phyloP scores from a whole-genome alignment of 371 early-diverging fungal genomes.

The Mucor plumbeus region DNA sequence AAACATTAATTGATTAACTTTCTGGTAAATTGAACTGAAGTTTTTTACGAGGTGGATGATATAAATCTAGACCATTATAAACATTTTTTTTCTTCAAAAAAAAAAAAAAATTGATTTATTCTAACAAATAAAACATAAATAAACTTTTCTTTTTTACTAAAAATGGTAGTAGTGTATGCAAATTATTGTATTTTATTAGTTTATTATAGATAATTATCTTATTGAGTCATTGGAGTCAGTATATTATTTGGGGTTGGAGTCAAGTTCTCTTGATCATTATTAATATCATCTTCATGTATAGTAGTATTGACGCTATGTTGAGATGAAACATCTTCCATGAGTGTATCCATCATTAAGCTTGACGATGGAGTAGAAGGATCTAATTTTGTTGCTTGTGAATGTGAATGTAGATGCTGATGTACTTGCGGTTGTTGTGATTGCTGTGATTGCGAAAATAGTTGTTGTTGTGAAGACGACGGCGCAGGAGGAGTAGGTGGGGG shows the following conservation, averaged over 20 bases:
- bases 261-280: not conserved
- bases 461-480: conserved; percentile 29
- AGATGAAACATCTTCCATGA: conserved; percentile 12
- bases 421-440: conserved; percentile 18
- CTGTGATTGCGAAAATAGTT: conserved; percentile 7
- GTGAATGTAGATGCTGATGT: conserved; percentile 13
- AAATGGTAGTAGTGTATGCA: too few relatives aligned
- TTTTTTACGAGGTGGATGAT: too few relatives aligned
- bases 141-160: too few relatives aligned
- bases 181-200: too few relatives aligned
- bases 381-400: conserved; percentile 1
- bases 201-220: too few relatives aligned
- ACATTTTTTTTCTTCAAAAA: too few relatives aligned
- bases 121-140: too few relatives aligned
- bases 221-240: conserved; percentile 1
- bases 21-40: too few relatives aligned
- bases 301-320: not conserved
- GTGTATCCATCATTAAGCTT: not conserved
- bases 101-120: too few relatives aligned
- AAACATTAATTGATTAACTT: too few relatives aligned
- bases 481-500: conserved; percentile 20
- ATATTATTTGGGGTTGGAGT: not conserved
- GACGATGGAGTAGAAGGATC: not conserved
- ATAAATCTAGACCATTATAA: too few relatives aligned
- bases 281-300: not conserved